phyloP scores from a whole-genome alignment of 768 basidiomycete genomes.

The Pholiota molesta region DNA sequence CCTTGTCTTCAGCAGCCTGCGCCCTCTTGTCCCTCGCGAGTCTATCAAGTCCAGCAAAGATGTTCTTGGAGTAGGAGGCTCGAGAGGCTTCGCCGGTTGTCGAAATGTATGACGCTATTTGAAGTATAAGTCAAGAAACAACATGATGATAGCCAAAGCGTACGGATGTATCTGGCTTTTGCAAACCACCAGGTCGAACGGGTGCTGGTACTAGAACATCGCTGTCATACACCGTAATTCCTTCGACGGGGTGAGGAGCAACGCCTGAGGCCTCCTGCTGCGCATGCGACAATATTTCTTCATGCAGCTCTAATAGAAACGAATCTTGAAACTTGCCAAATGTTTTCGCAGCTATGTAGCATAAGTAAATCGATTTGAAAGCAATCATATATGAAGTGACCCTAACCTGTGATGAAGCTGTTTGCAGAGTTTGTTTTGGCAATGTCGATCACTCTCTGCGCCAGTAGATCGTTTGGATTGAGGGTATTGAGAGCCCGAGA shows the following conservation, averaged over 20 bases:
- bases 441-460: constrained; percentile 77
- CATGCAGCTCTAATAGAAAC: constrained; percentile 77
- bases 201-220: constrained; percentile 87
- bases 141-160: constrained; percentile 19
- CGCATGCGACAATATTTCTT: constrained; percentile 74
- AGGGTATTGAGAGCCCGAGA: constrained; percentile 79
- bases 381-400: background rate
- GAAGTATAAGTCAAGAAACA: constrained; percentile 11
- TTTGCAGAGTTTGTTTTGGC: constrained; percentile 68
- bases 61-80: constrained; percentile 75
- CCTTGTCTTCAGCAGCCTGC: constrained; percentile 48
- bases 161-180: constrained; percentile 62
- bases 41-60: constrained; percentile 84
- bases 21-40: constrained; percentile 89
- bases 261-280: constrained; percentile 63
- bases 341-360: constrained; percentile 62
- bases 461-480: constrained; percentile 85
- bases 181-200: constrained; percentile 75
- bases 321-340: constrained; percentile 89
- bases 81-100: constrained; percentile 69
- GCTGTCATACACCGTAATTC: constrained; percentile 76
- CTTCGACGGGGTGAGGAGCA: constrained; percentile 63
- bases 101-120: constrained; percentile 79
- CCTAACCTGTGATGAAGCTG: constrained; percentile 69
- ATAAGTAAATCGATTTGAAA: constrained; percentile 5